phyloP scores from a whole-genome alignment of 768 basidiomycete genomes.

The Boletus rubroflammeus region DNA sequence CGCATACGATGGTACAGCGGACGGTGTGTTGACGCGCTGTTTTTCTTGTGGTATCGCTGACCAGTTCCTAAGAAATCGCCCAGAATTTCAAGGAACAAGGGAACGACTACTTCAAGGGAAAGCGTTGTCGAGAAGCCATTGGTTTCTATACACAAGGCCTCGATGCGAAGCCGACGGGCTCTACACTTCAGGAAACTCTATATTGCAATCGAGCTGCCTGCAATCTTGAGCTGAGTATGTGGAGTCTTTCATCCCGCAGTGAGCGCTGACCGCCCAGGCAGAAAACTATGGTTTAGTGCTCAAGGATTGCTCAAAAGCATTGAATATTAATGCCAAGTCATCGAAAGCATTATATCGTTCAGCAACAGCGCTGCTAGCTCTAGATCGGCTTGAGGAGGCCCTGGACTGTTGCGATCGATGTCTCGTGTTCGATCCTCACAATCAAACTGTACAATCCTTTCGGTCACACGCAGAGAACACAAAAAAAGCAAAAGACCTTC shows the following conservation, averaged over 20 bases:
- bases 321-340: conserved; percentile 57
- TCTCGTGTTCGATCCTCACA: conserved; percentile 53
- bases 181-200: conserved; percentile 56
- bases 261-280: conserved; percentile 27
- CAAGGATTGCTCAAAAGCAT: conserved; percentile 74
- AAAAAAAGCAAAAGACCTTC: conserved; percentile 49
- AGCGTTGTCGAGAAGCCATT: conserved; percentile 81
- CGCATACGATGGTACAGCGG: conserved; percentile 85
- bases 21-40: conserved; percentile 59
- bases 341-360: conserved; percentile 90
- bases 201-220: conserved; percentile 90
- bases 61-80: conserved; percentile 63
- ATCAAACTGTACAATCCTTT: conserved; percentile 49
- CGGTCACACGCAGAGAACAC: conserved; percentile 45
- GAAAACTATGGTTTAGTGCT: conserved; percentile 89
- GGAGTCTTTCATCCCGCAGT: background rate
- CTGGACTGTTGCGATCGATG: conserved; percentile 77
- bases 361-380: conserved; percentile 65
- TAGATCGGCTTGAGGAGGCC: conserved; percentile 77
- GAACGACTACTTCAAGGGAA: conserved; percentile 89
- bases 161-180: conserved; percentile 75
- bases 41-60: background rate
- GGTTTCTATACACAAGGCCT: conserved; percentile 90
- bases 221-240: conserved; percentile 81
- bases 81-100: conserved; percentile 93